These are phyloP conservation scores for Paracorniculantispora psalliotae DNA, from an alignment of 2,329 filamentous ascomycete genomes.

Conservation along the genomic window DNA sequence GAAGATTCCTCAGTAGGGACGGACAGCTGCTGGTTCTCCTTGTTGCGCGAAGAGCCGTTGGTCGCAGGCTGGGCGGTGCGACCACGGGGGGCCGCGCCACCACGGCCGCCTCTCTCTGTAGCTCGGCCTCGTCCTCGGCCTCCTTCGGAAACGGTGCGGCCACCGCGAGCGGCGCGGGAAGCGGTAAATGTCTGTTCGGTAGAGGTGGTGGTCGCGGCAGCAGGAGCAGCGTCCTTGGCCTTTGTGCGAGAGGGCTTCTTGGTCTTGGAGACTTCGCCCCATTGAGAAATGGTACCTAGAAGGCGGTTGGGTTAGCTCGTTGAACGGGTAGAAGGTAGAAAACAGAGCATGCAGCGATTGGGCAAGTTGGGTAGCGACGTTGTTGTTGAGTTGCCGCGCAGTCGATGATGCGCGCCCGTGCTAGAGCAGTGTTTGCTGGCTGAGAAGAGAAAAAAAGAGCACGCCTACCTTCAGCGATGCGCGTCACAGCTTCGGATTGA, in stretches of 20 bases:
- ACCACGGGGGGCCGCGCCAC: conserved; percentile 50
- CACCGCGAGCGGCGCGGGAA: conserved; percentile 52
- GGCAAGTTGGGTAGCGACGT: not conserved
- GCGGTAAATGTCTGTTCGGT: conserved; percentile 41
- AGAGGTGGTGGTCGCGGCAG: conserved; percentile 37
- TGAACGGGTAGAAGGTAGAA: not conserved
- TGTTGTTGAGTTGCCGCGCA: not conserved
- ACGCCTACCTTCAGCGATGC: conserved; percentile 69
- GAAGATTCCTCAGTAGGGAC: conserved; percentile 66
- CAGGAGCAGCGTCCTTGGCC: conserved; percentile 54
- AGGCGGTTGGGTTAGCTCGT: conserved; percentile 19
- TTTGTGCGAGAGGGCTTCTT: conserved; percentile 60
- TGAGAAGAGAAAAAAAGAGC: not conserved
- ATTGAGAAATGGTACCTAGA: conserved; percentile 72
- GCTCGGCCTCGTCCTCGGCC: conserved; percentile 58
- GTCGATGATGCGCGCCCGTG: not conserved
- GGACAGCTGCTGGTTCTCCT: conserved; percentile 53
- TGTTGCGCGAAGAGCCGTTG: conserved; percentile 58
- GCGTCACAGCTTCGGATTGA: conserved; percentile 67
- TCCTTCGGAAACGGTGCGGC: conserved; percentile 56
- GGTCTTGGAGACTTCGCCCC: conserved; percentile 76
- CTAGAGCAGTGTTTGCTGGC: not conserved
- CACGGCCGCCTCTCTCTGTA: conserved; percentile 57
- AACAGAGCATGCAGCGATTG: not conserved
- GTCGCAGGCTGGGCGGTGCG: conserved; percentile 51